phyloP scores from a whole-genome alignment of 345 rosid species.

The Corchorus capsularis region DNA sequence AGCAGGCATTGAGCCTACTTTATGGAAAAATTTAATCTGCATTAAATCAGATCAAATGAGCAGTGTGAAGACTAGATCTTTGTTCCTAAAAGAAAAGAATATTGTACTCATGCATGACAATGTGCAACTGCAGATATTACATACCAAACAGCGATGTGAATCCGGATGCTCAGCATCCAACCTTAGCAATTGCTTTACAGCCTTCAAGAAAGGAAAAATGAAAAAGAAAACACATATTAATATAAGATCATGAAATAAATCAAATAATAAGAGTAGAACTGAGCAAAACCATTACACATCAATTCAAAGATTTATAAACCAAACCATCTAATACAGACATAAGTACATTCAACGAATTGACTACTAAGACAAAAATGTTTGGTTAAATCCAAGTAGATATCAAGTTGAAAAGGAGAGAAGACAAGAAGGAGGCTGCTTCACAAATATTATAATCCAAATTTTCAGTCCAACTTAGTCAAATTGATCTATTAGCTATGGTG shows the following conservation, averaged over 20 bases:
- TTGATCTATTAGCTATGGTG: neutral
- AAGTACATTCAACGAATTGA: neutral
- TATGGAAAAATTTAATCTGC: constrained; percentile 88
- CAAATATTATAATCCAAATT: neutral
- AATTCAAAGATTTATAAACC: neutral
- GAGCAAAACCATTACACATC: constrained; percentile 2
- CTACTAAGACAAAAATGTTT: neutral
- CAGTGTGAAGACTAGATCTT: neutral
- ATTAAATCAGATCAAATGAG: constrained; percentile 22
- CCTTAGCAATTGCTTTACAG: constrained; percentile 82
- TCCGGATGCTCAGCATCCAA: constrained; percentile 87
- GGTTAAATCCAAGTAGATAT: constrained; percentile 1
- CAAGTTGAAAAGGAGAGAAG: neutral
- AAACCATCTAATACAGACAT: constrained; percentile 5
- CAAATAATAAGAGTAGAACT: neutral
- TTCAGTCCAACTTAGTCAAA: neutral
- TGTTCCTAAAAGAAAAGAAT: neutral
- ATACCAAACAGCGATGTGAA: constrained; percentile 89
- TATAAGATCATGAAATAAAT: neutral
- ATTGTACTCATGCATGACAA: constrained; percentile 5
- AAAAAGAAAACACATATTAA: neutral
- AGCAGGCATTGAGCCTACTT: constrained; percentile 57
- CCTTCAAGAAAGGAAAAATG: constrained; percentile 43
- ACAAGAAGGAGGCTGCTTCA: neutral
- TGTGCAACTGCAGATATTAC: constrained; percentile 16